Conservation (phyloP, 495 filamentous ascomycete species). For the Thozetella sp. region DNA sequence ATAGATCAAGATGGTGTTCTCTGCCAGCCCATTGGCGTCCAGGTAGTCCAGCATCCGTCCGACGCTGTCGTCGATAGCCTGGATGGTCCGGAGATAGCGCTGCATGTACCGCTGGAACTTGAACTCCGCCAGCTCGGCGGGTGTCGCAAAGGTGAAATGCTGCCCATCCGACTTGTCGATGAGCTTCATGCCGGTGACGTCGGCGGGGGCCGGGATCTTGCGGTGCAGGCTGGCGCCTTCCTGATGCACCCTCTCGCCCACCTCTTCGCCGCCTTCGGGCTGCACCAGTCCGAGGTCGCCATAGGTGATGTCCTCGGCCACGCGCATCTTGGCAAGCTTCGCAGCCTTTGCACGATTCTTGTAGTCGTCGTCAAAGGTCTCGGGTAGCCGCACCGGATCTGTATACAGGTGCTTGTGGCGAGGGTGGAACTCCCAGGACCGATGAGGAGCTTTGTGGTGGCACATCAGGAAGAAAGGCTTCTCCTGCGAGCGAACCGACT, state of each 20-base stretch:
- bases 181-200: constrained; percentile 25
- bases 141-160: constrained; percentile 33
- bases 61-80: constrained; percentile 45
- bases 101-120: constrained; percentile 53
- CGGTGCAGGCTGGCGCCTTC: constrained; percentile 22
- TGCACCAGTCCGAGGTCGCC: constrained; percentile 42
- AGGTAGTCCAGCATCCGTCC: constrained; percentile 40
- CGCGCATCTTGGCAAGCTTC: constrained; percentile 39
- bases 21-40: constrained; percentile 27
- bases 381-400: constrained; percentile 35
- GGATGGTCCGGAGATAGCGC: constrained; percentile 43
- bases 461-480: constrained; percentile 50
- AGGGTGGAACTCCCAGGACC: constrained; percentile 40
- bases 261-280: constrained; percentile 33
- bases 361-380: constrained; percentile 46
- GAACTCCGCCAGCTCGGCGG: constrained; percentile 39
- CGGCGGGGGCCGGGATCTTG: constrained; percentile 34
- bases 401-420: constrained; percentile 40
- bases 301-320: constrained; percentile 42
- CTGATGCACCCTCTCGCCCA: constrained; percentile 30
- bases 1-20: constrained; percentile 44
- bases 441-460: constrained; percentile 47
- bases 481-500: constrained; percentile 19
- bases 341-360: constrained; percentile 43
- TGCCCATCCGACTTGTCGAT: constrained; percentile 41